Evolutionary conservation across 2,329 filamentous ascomycete species (phyloP).

Genomic region (Cladobotryum mycophilum): DNA sequence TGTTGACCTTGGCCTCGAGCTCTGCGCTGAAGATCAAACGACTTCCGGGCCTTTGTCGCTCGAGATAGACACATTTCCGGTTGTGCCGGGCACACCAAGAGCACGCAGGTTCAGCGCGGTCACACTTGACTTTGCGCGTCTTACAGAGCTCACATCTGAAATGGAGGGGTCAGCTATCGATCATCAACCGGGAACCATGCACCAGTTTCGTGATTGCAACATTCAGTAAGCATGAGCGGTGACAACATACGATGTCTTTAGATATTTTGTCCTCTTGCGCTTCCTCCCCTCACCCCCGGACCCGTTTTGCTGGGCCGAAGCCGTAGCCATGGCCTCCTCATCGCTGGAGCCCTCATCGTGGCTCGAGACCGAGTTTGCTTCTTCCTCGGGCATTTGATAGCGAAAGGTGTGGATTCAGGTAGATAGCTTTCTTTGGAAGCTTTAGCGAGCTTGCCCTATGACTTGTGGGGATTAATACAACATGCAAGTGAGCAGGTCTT

Average conservation of each 20-base stretch:
- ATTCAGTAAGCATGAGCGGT: neutral
- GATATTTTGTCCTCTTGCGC: slow-evolving; percentile 34
- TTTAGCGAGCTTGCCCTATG: slow-evolving; percentile 21
- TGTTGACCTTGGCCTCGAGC: slow-evolving; percentile 49
- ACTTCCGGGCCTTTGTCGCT: slow-evolving; percentile 63
- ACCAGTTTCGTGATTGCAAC: slow-evolving; percentile 3
- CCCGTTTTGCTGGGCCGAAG: slow-evolving; percentile 18
- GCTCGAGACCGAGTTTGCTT: slow-evolving; percentile 29
- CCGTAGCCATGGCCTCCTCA: slow-evolving; percentile 23
- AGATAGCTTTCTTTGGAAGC: slow-evolving; percentile 19
- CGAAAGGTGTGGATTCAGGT: slow-evolving; percentile 13
- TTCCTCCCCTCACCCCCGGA: slow-evolving; percentile 26
- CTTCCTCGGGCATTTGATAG: slow-evolving; percentile 29
- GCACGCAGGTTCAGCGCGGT: slow-evolving; percentile 54
- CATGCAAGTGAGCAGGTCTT: slow-evolving; percentile 11
- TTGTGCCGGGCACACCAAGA: slow-evolving; percentile 66
- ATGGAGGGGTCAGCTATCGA: neutral
- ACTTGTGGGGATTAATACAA: slow-evolving; percentile 19
- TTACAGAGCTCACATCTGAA: slow-evolving; percentile 40
- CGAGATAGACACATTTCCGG: slow-evolving; percentile 61
- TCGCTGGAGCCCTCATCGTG: slow-evolving; percentile 33
- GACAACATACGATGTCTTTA: slow-evolving; percentile 37
- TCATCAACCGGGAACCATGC: neutral
- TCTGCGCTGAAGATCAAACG: slow-evolving; percentile 57
- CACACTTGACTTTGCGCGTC: slow-evolving; percentile 41